Conservation (phyloP, 345 rosid genomes). For the Populus tremula region DNA sequence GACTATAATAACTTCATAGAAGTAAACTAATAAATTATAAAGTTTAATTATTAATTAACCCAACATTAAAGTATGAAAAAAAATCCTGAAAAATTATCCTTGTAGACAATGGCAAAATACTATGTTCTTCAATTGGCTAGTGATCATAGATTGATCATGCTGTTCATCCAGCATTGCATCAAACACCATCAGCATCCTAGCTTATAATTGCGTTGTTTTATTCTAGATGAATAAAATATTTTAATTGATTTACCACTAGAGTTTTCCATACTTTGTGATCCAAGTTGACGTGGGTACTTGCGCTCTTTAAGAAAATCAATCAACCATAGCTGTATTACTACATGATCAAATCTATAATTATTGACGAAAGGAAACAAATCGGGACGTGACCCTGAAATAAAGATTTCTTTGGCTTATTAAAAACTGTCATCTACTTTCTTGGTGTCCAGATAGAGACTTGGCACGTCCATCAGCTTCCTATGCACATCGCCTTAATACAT, state of each 20-base stretch:
- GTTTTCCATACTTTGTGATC: neutral
- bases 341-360: neutral
- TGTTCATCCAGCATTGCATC: no score
- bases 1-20: no score
- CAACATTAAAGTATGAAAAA: no score
- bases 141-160: no score
- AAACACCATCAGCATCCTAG: no score
- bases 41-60: fast-evolving
- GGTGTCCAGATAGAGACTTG: conserved; percentile 38
- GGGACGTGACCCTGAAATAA: conserved; percentile 7
- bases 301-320: neutral
- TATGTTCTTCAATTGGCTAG: no score
- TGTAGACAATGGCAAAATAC: no score
- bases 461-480: conserved; percentile 18
- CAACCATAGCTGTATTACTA: neutral
- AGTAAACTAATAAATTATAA: fast-evolving
- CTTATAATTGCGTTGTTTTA: no score
- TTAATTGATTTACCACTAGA: neutral
- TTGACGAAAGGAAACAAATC: neutral
- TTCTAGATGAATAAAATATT: neutral
- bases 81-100: no score
- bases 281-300: neutral
- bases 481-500: conserved; percentile 19
- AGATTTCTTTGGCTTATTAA: conserved; percentile 26
- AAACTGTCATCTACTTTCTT: conserved; percentile 19